These are phyloP conservation scores for Rostrohypoxylon terebratum DNA, from an alignment of 495 filamentous ascomycete species.

Conservation along the genomic window DNA sequence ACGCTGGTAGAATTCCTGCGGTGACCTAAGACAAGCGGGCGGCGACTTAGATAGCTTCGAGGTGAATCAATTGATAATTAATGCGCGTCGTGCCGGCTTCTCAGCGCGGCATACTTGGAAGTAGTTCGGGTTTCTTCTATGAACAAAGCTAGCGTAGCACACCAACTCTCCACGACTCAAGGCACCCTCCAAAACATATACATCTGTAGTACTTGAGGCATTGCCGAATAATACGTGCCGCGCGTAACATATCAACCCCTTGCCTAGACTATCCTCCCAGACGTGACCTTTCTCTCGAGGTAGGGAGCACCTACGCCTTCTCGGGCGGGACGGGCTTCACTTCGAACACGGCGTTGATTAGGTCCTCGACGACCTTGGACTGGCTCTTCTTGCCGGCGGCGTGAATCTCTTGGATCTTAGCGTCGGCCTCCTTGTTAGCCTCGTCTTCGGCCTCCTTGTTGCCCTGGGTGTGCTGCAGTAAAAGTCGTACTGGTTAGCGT, in stretches of 20 bases:
- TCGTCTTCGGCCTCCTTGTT: constrained; percentile 90
- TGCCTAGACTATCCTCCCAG: neutral
- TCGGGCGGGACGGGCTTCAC: constrained; percentile 76
- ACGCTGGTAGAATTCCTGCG: constrained; percentile 72
- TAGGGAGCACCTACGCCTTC: constrained; percentile 23
- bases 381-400: constrained; percentile 80
- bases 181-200: constrained; percentile 1
- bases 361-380: constrained; percentile 79
- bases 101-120: constrained; percentile 12
- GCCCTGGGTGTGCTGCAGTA: constrained; percentile 78
- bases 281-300: neutral
- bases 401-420: constrained; percentile 84
- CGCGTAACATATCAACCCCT: neutral
- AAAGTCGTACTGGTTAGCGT: neutral
- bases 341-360: constrained; percentile 82
- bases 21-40: constrained; percentile 23
- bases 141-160: constrained; percentile 25
- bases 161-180: constrained; percentile 16
- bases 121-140: constrained; percentile 28
- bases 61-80: constrained; percentile 42
- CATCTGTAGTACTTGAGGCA: neutral
- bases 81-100: constrained; percentile 31
- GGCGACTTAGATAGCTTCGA: constrained; percentile 6
- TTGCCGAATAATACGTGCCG: neutral
- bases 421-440: constrained; percentile 83